Evolutionary conservation across 768 basidiomycete species (phyloP).

Genomic region (Suillus fuscotomentosus): DNA sequence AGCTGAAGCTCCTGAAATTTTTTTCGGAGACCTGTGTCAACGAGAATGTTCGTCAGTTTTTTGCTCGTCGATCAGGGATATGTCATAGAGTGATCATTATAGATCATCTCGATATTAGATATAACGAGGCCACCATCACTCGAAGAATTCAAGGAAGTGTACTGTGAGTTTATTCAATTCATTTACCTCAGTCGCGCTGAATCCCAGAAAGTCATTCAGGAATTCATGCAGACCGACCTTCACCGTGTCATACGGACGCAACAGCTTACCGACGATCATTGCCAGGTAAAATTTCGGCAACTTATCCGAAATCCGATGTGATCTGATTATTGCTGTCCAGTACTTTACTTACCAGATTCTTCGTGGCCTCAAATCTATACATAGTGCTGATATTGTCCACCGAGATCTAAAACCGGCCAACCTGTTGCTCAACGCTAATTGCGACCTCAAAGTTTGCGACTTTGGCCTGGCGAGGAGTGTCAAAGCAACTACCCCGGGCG

Average conservation of each 20-base stretch:
- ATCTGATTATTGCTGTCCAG: slow-evolving; percentile 30
- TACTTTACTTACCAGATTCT: slow-evolving; percentile 86
- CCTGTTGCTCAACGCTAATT: slow-evolving; percentile 84
- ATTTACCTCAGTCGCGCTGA: slow-evolving; percentile 3
- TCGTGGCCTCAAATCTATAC: slow-evolving; percentile 85
- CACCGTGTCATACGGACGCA: slow-evolving; percentile 92
- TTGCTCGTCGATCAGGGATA: slow-evolving; percentile 2
- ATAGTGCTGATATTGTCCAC: slow-evolving; percentile 81
- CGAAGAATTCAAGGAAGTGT: slow-evolving; percentile 84
- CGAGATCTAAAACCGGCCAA: slow-evolving; percentile 86
- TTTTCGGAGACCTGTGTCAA: slow-evolving; percentile 78
- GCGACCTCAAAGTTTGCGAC: slow-evolving; percentile 87
- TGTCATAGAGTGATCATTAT: slow-evolving; percentile 4
- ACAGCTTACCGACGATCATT: slow-evolving; percentile 87
- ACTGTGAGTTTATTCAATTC: slow-evolving; percentile 47
- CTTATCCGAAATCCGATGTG: not conserved
- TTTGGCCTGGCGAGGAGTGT: slow-evolving; percentile 80
- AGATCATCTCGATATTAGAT: slow-evolving; percentile 93
- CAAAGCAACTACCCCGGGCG: slow-evolving; percentile 47
- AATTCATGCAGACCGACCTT: slow-evolving; percentile 88
- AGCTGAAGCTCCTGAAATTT: slow-evolving; percentile 87
- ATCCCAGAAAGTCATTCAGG: slow-evolving; percentile 62
- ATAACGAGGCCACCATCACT: slow-evolving; percentile 79
- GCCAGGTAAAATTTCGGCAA: slow-evolving; percentile 50
- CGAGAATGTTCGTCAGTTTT: slow-evolving; percentile 58